These are phyloP conservation scores for Dryas alaskensis DNA, from an alignment of 306 rosid species.

Conservation along the genomic window DNA sequence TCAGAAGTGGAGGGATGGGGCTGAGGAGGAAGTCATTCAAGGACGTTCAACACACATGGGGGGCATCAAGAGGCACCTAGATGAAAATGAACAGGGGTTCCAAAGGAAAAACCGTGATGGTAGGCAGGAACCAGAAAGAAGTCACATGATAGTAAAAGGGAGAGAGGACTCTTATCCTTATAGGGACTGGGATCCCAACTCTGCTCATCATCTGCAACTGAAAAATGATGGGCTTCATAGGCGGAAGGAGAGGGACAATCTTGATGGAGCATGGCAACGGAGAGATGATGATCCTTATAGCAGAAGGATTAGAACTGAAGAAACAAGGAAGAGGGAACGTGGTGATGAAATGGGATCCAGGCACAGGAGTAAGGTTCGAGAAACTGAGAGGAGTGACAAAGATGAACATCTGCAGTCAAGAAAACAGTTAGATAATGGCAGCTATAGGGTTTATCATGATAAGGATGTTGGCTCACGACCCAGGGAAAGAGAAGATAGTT, in stretches of 20 bases:
- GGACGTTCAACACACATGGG: slow-evolving; percentile 53
- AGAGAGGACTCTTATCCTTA: slow-evolving; percentile 61
- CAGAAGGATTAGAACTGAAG: slow-evolving; percentile 74
- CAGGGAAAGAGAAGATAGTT: slow-evolving; percentile 79
- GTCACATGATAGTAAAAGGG: slow-evolving; percentile 50
- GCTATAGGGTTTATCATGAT: slow-evolving; percentile 71
- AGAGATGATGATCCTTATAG: slow-evolving; percentile 79
- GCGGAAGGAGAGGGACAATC: slow-evolving; percentile 74
- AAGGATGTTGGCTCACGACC: slow-evolving; percentile 74
- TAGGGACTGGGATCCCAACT: slow-evolving; percentile 71
- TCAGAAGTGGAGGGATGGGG: slow-evolving; percentile 65
- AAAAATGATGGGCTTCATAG: slow-evolving; percentile 71
- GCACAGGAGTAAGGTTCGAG: slow-evolving; percentile 68
- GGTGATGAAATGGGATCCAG: slow-evolving; percentile 55
- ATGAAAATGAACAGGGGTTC: slow-evolving; percentile 64
- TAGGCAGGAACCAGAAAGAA: slow-evolving; percentile 70
- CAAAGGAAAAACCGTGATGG: slow-evolving; percentile 58
- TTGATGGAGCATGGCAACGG: slow-evolving; percentile 66
- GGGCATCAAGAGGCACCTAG: slow-evolving; percentile 46
- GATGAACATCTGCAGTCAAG: slow-evolving; percentile 57
- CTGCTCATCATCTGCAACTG: slow-evolving; percentile 53
- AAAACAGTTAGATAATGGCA: slow-evolving; percentile 81
- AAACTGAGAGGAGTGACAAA: slow-evolving; percentile 70
- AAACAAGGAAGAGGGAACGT: slow-evolving; percentile 81
- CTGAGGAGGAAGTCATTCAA: slow-evolving; percentile 91